Conservation (phyloP, 2,329 filamentous ascomycete genomes). For the Alternaria triticimaculans region DNA sequence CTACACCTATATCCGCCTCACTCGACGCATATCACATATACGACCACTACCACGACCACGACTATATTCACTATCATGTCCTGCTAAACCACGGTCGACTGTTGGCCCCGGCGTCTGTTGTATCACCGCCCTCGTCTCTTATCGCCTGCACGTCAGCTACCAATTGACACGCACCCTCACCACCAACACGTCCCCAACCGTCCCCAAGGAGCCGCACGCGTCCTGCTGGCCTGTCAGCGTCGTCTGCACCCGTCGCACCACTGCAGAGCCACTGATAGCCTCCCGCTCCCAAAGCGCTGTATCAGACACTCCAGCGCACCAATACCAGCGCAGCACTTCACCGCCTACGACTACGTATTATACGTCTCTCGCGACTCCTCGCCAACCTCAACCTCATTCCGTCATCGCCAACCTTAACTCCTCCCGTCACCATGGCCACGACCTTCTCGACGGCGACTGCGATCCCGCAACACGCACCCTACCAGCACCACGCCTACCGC, state of each 20-base stretch:
- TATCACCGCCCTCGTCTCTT: constrained; percentile 42
- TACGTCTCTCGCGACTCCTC: not conserved
- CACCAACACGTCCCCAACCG: constrained; percentile 18
- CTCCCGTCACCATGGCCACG: constrained; percentile 40
- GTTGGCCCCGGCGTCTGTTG: constrained; percentile 38
- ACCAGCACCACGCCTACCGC: constrained; percentile 46
- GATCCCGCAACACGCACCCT: constrained; percentile 38
- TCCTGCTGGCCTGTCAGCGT: constrained; percentile 23
- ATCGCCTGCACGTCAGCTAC: constrained; percentile 44
- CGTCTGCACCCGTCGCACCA: constrained; percentile 25
- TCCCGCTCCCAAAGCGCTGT: constrained; percentile 16
- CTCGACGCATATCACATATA: not conserved
- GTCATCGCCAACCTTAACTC: not conserved
- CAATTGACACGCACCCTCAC: constrained; percentile 37
- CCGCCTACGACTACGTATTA: constrained; percentile 16
- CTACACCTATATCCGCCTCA: not conserved
- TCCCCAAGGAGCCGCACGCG: constrained; percentile 29
- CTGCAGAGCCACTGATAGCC: constrained; percentile 23
- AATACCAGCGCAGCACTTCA: constrained; percentile 18
- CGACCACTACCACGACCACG: constrained; percentile 3
- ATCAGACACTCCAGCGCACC: constrained; percentile 9
- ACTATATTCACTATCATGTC: constrained; percentile 16
- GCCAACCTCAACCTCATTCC: not conserved
- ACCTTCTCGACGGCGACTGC: constrained; percentile 42
- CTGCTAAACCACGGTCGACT: constrained; percentile 25